Conservation (phyloP, 805 yeast genomes). For the Barnettozyma sucrosica region DNA sequence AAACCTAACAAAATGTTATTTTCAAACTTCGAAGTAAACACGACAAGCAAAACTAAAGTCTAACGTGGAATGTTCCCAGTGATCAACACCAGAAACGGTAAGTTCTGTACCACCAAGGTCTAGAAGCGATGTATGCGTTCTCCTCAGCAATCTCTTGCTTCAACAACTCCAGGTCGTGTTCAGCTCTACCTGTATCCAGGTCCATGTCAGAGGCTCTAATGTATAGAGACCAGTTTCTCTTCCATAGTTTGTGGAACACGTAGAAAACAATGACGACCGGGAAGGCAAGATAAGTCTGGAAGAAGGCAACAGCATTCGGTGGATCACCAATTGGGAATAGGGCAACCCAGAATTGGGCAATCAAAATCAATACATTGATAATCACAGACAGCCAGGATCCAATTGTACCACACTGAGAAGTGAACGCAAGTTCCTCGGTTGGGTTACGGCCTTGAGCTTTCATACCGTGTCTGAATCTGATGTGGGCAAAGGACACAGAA, state of each 20-base stretch:
- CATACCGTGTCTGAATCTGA: conserved; percentile 58
- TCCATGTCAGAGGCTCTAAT: conserved; percentile 47
- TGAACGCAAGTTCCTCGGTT: conserved; percentile 59
- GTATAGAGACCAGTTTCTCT: conserved; percentile 34
- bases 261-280: conserved; percentile 35
- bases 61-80: no score
- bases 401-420: conserved; percentile 60
- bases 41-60: no score
- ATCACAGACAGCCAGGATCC: conserved; percentile 62
- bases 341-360: conserved; percentile 81
- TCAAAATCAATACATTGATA: conserved; percentile 54
- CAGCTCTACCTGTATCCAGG: conserved; percentile 59
- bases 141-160: conserved; percentile 57
- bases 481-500: conserved; percentile 60
- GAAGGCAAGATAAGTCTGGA: conserved; percentile 36
- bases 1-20: not conserved
- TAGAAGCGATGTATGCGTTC: conserved; percentile 40
- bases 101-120: conserved; percentile 40
- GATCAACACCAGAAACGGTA: conserved; percentile 47
- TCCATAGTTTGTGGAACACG: conserved; percentile 38
- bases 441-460: conserved; percentile 57
- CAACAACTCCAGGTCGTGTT: conserved; percentile 49
- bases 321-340: conserved; percentile 28
- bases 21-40: no score
- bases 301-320: conserved; percentile 28